Evolutionary conservation across 2,329 filamentous ascomycete genomes (phyloP).

Genomic region (Colletotrichum sp.): DNA sequence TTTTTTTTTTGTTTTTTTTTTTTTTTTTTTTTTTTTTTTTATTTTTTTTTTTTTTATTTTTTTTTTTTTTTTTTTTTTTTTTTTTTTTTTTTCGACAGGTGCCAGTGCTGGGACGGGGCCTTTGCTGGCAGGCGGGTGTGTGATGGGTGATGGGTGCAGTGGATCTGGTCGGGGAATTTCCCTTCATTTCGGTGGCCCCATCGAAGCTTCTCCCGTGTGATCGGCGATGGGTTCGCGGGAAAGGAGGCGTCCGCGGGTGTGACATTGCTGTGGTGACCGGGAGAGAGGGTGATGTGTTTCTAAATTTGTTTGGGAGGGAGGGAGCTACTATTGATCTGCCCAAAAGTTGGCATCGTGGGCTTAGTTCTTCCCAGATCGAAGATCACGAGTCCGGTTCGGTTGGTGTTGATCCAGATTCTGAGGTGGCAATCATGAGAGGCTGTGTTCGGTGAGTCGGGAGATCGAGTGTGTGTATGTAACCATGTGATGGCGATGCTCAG

Average conservation of each 20-base stretch:
- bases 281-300: not conserved
- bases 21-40: too few species aligned
- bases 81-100: not conserved
- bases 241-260: not conserved
- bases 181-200: not conserved
- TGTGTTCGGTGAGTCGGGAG: not conserved
- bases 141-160: not conserved
- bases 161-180: constrained; percentile 16
- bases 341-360: not conserved
- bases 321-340: not conserved
- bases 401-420: not conserved
- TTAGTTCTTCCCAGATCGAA: not conserved
- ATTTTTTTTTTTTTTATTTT: too few species aligned
- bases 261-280: not conserved
- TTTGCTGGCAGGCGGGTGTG: not conserved
- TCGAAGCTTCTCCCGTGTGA: constrained; percentile 8
- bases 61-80: too few species aligned
- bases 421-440: not conserved
- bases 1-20: too few species aligned
- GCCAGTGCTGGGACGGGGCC: not conserved
- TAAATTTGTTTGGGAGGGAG: not conserved
- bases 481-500: not conserved
- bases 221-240: not conserved
- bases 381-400: not conserved
- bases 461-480: not conserved